Evolutionary conservation across 345 rosid genomes (phyloP), one percentile per base, ranked within the genome.

Genomic region (Ceriops tagal): DNA sequence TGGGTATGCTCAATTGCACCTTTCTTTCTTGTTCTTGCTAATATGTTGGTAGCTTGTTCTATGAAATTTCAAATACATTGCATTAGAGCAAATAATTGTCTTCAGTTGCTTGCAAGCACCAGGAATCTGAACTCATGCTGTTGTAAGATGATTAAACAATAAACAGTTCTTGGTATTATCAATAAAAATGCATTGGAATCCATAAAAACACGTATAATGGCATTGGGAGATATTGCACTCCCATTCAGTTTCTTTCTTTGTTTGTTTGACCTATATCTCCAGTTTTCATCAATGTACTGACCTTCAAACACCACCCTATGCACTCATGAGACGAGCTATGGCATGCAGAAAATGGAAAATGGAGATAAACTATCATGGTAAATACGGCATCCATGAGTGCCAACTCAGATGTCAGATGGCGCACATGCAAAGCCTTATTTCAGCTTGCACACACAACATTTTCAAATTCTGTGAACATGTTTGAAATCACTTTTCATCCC

Each of bases 1-100:
- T 49, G 99, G 99, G 98, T 96, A 87, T 75, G 84, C 51, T 67
- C 64, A 57, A 34, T 31, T 27, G 65, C 19, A 22, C 65, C 70
- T 58, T 57, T 9, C 49, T 16, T 35, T 10, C 24, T 18, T 69
- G 26, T 57, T 27, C 31, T 46, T 71, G 37, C 8, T 35, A 27
- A 8, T 24, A 27, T 53, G 10, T 68, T 35, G 16, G 24, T 53
- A 65, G 56, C 28, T 65, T 60, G 4, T 31, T 21, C 30, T 19
- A 3, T 65, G n/a, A 27, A 67, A 58, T 46, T 11, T 51, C 66
- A 19, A 20, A 15, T 61, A 52, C 2, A 57, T 58, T 69, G 8
- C 26, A 57, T 34, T 27, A 6, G 43, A 30, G 26, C 47, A 30
- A 34, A 35, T 61, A 66, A 21, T 26, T 55, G 34, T 28, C 49